Conservation (phyloP, 441 rosid genomes). For the Arabidopsis lyrata region DNA sequence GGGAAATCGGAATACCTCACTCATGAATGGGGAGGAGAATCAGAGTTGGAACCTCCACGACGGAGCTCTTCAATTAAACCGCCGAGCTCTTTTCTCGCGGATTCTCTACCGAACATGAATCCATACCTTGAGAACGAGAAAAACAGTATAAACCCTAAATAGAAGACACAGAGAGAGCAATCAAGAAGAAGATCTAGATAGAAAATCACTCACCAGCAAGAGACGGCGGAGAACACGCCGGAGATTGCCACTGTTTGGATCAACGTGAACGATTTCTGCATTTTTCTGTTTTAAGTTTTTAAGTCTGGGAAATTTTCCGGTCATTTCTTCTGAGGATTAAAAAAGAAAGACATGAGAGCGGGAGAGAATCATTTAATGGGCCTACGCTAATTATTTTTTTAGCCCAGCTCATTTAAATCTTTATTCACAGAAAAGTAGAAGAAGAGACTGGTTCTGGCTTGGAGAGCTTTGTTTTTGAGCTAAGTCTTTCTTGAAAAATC, state of each 20-base stretch:
- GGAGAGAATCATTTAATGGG: conserved; percentile 32
- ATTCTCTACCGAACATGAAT: conserved; percentile 91
- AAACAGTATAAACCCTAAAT: conserved; percentile 5
- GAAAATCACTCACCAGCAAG: conserved; percentile 57
- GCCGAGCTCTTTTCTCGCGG: conserved; percentile 83
- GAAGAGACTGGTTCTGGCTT: conserved; percentile 40
- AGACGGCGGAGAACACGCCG: conserved; percentile 82
- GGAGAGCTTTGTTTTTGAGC: conserved; percentile 47
- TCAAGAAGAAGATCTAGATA: not conserved
- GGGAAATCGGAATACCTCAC: conserved; percentile 32
- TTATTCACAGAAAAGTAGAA: not conserved
- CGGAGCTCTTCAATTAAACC: conserved; percentile 75
- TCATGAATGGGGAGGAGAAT: conserved; percentile 50
- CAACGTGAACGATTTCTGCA: conserved; percentile 70
- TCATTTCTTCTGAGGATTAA: not conserved
- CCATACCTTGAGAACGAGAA: conserved; percentile 66
- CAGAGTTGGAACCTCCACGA: conserved; percentile 49
- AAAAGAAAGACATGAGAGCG: conserved; percentile 13
- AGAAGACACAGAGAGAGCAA: not conserved
- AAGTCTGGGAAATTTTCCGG: not conserved
- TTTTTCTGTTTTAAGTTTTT: conserved; percentile 12
- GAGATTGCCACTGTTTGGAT: conserved; percentile 83
- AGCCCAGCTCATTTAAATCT: not conserved
- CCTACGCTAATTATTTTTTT: not conserved
- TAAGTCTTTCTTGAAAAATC: conserved; percentile 53